Percentiles rank a stretch among this genome's conserved stretches.
phyloP scores from a whole-genome alignment of 2,329 filamentous ascomycete genomes.

The Lachnellula suecica region DNA sequence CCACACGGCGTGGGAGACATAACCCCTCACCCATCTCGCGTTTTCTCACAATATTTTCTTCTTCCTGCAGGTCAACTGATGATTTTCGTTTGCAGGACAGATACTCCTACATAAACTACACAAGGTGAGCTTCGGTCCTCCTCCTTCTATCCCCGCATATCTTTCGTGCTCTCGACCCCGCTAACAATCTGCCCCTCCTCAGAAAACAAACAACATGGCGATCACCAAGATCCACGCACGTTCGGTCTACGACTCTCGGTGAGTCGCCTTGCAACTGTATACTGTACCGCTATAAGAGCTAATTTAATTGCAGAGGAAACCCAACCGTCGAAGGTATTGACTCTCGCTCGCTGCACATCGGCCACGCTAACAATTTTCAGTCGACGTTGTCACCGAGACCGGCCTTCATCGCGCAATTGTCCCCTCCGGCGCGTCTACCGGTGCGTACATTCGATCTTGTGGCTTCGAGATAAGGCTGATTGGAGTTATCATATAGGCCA shows the following conservation, averaged over 20 bases:
- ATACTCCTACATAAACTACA: constrained; percentile 9
- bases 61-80: constrained; percentile 28
- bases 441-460: constrained; percentile 49
- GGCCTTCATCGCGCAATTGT: constrained; percentile 97
- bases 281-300: background rate
- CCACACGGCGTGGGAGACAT: background rate
- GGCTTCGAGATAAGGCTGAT: constrained; percentile 19
- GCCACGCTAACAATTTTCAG: constrained; percentile 33
- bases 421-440: constrained; percentile 93
- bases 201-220: constrained; percentile 65
- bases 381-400: constrained; percentile 94
- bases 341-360: background rate
- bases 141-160: background rate
- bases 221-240: constrained; percentile 89
- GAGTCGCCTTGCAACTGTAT: background rate
- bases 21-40: background rate
- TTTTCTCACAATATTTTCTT: background rate
- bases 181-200: constrained; percentile 19
- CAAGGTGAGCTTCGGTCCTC: constrained; percentile 14
- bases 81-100: constrained; percentile 10
- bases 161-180: background rate
- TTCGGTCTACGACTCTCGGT: constrained; percentile 95
- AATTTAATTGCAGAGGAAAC: constrained; percentile 62
- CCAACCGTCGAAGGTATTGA: constrained; percentile 78
- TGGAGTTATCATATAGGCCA: constrained; percentile 55